Percentiles rank a stretch among this genome's conserved stretches.
These are phyloP conservation scores for Yarrowia porcina DNA, from an alignment of 805 yeast genomes.

Conservation along the genomic window DNA sequence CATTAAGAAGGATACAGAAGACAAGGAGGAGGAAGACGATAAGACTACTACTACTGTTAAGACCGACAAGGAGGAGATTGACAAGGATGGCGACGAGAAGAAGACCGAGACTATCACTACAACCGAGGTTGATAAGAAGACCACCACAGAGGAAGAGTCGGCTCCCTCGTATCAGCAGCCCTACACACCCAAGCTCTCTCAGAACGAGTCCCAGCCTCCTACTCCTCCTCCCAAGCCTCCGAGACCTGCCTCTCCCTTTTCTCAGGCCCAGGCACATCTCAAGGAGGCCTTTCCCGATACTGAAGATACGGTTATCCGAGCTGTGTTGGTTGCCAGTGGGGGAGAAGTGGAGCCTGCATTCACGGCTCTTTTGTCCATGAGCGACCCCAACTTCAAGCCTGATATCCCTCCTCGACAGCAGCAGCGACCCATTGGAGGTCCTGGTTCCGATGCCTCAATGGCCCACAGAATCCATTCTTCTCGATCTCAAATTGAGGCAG, in stretches of 20 bases:
- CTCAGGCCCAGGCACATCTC: conserved; percentile 55
- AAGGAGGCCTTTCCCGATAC: conserved; percentile 81
- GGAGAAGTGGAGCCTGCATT: conserved; percentile 83
- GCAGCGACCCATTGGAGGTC: conserved; percentile 27
- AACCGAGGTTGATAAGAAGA: conserved; percentile 11
- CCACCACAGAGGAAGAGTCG: conserved; percentile 18
- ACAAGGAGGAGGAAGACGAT: conserved; percentile 15
- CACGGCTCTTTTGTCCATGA: conserved; percentile 74
- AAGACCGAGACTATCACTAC: neutral
- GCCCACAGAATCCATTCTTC: conserved; percentile 35
- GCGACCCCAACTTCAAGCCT: conserved; percentile 48
- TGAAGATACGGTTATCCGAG: conserved; percentile 67
- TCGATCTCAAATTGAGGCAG: conserved; percentile 55
- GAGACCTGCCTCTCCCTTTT: conserved; percentile 62
- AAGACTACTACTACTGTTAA: neutral
- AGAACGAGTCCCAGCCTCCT: conserved; percentile 21
- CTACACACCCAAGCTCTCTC: conserved; percentile 23
- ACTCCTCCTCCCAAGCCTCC: conserved; percentile 50
- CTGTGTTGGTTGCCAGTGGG: conserved; percentile 79
- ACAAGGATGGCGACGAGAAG: conserved; percentile 18
- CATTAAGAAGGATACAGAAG: conserved; percentile 2
- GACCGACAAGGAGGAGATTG: conserved; percentile 2
- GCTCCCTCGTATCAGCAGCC: conserved; percentile 25
- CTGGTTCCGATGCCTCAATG: conserved; percentile 31
- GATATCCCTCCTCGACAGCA: conserved; percentile 37